Conservation (phyloP, 371 early-diverging fungal genomes). For the Mycotypha africana region DNA sequence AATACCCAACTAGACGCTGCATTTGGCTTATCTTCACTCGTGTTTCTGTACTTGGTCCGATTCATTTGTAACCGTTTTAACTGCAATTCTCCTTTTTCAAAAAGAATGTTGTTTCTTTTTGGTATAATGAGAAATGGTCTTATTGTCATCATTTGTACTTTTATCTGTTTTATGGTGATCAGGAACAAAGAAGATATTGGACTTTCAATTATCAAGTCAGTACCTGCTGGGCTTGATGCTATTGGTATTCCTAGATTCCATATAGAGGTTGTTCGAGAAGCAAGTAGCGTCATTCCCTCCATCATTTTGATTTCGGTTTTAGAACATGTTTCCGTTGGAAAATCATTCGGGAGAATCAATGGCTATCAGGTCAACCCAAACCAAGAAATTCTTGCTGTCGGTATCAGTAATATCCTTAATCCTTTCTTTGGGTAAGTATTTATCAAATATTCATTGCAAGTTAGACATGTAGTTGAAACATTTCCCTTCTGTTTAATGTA, state of each 20-base stretch:
- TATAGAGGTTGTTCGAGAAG: slow-evolving; percentile 25
- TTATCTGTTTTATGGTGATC: slow-evolving; percentile 32
- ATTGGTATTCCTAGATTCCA: slow-evolving; percentile 45
- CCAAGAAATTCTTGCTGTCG: slow-evolving; percentile 86
- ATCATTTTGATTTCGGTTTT: slow-evolving; percentile 67
- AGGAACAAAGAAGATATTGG: slow-evolving; percentile 9
- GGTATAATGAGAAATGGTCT: slow-evolving; percentile 42
- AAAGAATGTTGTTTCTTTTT: slow-evolving; percentile 33
- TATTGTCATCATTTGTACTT: slow-evolving; percentile 36
- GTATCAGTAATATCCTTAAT: slow-evolving; percentile 71
- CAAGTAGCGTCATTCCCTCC: slow-evolving; percentile 48
- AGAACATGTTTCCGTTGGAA: slow-evolving; percentile 80
- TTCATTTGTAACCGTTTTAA: slow-evolving; percentile 24
- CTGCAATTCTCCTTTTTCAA: slow-evolving; percentile 16
- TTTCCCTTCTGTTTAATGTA: too few relatives aligned
- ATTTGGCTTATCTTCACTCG: slow-evolving; percentile 40
- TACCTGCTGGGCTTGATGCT: slow-evolving; percentile 66
- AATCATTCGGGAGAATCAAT: slow-evolving; percentile 63
- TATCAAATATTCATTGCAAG: too few relatives aligned
- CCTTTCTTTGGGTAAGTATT: slow-evolving; percentile 66
- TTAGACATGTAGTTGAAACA: too few relatives aligned
- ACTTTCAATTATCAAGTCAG: slow-evolving; percentile 49
- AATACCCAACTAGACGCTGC: slow-evolving; percentile 39
- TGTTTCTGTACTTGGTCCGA: slow-evolving; percentile 34
- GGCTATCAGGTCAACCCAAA: slow-evolving; percentile 48